Percentiles rank a stretch among this genome's conserved stretches.
These are phyloP conservation scores for Zygosaccharomyces pseudorouxii DNA, from an alignment of 805 yeast species.

Conservation along the genomic window DNA sequence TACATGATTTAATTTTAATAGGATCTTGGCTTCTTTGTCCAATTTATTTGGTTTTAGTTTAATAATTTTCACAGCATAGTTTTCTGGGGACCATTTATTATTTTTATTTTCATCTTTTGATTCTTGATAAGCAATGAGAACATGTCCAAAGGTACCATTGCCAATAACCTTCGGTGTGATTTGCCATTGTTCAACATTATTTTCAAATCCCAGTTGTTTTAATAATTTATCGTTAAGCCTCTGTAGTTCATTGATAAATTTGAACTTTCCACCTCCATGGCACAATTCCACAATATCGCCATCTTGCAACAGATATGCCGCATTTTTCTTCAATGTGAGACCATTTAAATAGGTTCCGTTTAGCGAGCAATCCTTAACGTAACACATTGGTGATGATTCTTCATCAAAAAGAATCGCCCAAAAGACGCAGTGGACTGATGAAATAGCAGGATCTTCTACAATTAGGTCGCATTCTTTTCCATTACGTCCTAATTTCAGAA, in stretches of 20 bases:
- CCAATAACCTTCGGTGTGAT: constrained; percentile 44
- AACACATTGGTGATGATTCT: constrained; percentile 42
- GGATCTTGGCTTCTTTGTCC: constrained; percentile 43
- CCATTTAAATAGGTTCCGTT: constrained; percentile 50
- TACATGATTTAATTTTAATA: constrained; percentile 40
- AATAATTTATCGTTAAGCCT: constrained; percentile 15
- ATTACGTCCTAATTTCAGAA: constrained; percentile 44
- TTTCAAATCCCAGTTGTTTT: constrained; percentile 20
- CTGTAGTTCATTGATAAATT: constrained; percentile 6
- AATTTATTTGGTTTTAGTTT: constrained; percentile 29
- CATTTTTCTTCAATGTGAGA: constrained; percentile 29
- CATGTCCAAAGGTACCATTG: constrained; percentile 56
- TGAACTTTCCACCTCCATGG: constrained; percentile 8
- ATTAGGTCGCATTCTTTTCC: constrained; percentile 32
- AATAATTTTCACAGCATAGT: constrained; percentile 50
- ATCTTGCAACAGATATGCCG: constrained; percentile 35
- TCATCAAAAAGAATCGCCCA: constrained; percentile 51
- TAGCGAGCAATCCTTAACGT: constrained; percentile 46
- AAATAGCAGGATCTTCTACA: constrained; percentile 39
- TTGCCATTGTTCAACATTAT: constrained; percentile 38
- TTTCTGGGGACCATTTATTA: constrained; percentile 21
- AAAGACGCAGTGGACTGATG: constrained; percentile 44
- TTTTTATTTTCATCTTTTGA: constrained; percentile 18
- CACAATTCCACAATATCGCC: constrained; percentile 41
- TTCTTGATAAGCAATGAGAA: constrained; percentile 24